Conservation (phyloP, 306 rosid genomes). For the Sicyos baderoa region DNA sequence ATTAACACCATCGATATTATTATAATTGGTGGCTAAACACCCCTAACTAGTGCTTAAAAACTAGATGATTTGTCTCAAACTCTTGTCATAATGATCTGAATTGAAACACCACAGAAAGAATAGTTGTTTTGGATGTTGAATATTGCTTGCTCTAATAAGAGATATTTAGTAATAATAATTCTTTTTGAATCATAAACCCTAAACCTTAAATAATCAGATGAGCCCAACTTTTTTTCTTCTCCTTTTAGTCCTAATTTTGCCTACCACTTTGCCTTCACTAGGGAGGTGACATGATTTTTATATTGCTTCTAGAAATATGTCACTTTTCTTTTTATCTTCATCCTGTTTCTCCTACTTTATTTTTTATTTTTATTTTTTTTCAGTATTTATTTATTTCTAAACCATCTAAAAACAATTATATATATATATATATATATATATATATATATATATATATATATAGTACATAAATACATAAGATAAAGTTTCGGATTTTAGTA, state of each 20-base stretch:
- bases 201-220: no score
- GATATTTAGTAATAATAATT: background rate
- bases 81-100: background rate
- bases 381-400: no score
- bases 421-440: no score
- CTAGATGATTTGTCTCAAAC: background rate
- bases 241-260: slow-evolving; percentile 9
- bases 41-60: background rate
- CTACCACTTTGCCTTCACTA: background rate
- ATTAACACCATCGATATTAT: no score
- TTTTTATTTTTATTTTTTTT: background rate
- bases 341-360: background rate
- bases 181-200: no score
- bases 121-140: background rate
- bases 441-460: no score
- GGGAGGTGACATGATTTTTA: background rate
- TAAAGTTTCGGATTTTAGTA: background rate
- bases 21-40: background rate
- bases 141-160: background rate
- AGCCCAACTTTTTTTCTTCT: background rate
- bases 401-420: background rate
- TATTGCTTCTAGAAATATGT: slow-evolving; percentile 4
- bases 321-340: background rate
- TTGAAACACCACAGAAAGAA: background rate
- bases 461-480: background rate